Evolutionary conservation across 2,329 filamentous ascomycete species (phyloP).

Genomic region (Colletotrichum horii): DNA sequence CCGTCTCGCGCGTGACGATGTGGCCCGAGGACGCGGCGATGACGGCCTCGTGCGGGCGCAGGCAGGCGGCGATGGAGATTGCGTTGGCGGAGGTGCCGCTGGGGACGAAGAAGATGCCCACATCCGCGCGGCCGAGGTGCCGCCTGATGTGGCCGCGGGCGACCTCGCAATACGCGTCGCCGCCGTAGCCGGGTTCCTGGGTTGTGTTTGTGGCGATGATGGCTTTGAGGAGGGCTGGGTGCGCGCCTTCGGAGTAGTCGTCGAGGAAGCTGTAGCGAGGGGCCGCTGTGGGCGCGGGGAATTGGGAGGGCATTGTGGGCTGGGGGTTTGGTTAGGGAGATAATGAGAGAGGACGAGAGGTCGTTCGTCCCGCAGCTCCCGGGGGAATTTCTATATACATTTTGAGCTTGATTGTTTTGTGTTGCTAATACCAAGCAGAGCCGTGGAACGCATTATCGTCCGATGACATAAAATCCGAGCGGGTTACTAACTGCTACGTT

Average conservation of each 20-base stretch:
- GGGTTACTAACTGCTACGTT: conserved; percentile 15
- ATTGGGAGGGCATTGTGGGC: neutral
- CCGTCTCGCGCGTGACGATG: conserved; percentile 54
- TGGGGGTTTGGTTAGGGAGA: neutral
- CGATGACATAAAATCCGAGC: conserved; percentile 4
- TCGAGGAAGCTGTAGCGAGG: conserved; percentile 51
- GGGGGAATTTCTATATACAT: neutral
- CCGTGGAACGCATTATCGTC: neutral
- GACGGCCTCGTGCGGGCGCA: conserved; percentile 55
- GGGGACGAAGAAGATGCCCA: conserved; percentile 55
- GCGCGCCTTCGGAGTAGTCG: conserved; percentile 57
- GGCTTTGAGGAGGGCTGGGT: conserved; percentile 53
- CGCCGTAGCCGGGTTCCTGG: conserved; percentile 53
- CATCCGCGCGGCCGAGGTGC: conserved; percentile 35
- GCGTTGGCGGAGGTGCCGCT: conserved; percentile 57
- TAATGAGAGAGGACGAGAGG: neutral
- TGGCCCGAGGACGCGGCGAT: conserved; percentile 55
- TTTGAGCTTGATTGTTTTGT: neutral
- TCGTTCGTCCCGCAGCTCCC: neutral
- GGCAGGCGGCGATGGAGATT: conserved; percentile 55
- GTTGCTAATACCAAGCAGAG: neutral
- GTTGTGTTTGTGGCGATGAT: conserved; percentile 47
- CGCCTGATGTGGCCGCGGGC: conserved; percentile 43
- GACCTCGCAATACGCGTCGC: conserved; percentile 46
- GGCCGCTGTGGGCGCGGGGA: neutral